Base-by-base conservation (phyloP, 2,329 filamentous ascomycete species). In the Triangularia verruculosa region DNA sequence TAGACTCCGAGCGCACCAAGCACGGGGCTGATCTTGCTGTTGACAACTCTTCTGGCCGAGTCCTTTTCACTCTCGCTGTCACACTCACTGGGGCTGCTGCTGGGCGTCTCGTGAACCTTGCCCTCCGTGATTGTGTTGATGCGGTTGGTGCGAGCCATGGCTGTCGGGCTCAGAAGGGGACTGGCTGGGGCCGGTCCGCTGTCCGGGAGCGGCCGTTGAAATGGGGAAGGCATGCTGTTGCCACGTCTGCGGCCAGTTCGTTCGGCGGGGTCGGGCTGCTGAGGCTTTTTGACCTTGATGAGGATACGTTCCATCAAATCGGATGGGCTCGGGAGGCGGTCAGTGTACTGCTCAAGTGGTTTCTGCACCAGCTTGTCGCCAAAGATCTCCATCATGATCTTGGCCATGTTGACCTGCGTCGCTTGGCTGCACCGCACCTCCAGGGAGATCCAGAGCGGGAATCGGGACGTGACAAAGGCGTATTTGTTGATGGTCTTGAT, bases 401-500 rank as follows among this genome's bases (percentile, higher is more conserved):
- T 87, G 22, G 93, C 90, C 95, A 99, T 98, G 53, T 86, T 84
- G 20, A 86, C 82, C 75, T 99, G 95, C 74, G 98, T 95, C 12
- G 87, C 81, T 1, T 88, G 79, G 69, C 86, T 91, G 83, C 95
- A 98, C 74, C 98, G 95, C 3, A 98, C 93, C 75, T 99, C 95
- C 13, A 99, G 88, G 0, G 95, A 98, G 66, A 99, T 88, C 80
- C 95, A 96, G 15, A 99, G 82, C 0, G 95, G 95, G 70, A 93
- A 97, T 22, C 85, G 86, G n/a, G 91, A 93, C 62, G 89, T 89
- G 68, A 88, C 83, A 72, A 99, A 99, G 1, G 95, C 95, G 74
- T 97, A 97, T 74, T 94, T 93, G 76, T 93, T 92, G 75, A 99
- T 95, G 58, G 93, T 93, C 25, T 89, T 90, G 78, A 99, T 92